These are phyloP conservation scores for Phytophthora podocarpi DNA, from an alignment of 352 stramenopile genomes.

Conservation along the genomic window DNA sequence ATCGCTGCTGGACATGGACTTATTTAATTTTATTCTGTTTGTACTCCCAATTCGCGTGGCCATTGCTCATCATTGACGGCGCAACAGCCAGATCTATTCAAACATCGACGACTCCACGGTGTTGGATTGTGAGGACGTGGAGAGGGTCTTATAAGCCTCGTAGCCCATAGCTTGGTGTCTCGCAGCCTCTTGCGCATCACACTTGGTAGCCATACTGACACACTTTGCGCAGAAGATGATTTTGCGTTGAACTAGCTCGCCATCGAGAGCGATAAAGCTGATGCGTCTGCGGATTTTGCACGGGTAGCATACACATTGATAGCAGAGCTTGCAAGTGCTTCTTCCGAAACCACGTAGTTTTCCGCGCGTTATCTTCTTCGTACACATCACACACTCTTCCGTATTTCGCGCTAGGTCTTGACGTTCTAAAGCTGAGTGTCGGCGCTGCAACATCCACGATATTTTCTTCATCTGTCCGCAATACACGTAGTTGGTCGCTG, in stretches of 20 bases:
- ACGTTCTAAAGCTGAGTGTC: no score
- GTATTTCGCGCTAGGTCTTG: no score
- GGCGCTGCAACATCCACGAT: slow-evolving; percentile 38
- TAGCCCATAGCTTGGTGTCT: slow-evolving; percentile 27
- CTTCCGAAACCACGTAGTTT: slow-evolving; percentile 20
- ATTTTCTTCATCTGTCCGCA: slow-evolving; percentile 47
- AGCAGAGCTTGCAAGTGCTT: slow-evolving; percentile 32
- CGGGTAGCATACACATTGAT: slow-evolving; percentile 31
- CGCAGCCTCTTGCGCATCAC: slow-evolving; percentile 24
- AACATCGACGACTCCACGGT: slow-evolving; percentile 8
- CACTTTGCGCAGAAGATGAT: slow-evolving; percentile 44
- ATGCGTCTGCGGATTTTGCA: slow-evolving; percentile 37
- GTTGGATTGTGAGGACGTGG: slow-evolving; percentile 27
- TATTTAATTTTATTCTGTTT: no score
- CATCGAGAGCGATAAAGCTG: slow-evolving; percentile 36
- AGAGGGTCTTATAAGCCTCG: slow-evolving; percentile 28
- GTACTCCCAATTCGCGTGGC: no score
- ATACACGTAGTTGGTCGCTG: slow-evolving; percentile 43
- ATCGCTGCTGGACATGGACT: no score
- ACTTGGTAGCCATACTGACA: slow-evolving; percentile 32
- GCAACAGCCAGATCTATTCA: slow-evolving; percentile 2
- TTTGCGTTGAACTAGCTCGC: slow-evolving; percentile 35
- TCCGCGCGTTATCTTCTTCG: slow-evolving; percentile 23
- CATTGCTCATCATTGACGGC: no score
- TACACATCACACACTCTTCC: slow-evolving; percentile 25